Evolutionary conservation across 2,329 filamentous ascomycete species (phyloP).

Genomic region (Hymenoscyphus fructigenus): DNA sequence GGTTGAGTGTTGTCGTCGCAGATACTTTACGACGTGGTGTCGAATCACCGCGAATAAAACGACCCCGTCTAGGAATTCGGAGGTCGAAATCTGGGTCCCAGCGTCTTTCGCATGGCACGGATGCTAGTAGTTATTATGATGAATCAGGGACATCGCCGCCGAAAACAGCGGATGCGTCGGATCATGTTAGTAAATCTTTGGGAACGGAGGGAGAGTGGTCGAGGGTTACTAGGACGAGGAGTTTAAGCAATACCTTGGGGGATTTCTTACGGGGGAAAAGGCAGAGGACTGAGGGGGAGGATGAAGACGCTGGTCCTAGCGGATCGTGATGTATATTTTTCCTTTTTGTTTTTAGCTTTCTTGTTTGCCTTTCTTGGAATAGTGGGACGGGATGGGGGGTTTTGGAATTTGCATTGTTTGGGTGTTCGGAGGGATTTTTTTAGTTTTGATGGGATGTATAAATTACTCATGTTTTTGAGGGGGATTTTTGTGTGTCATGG

Average conservation of each 20-base stretch:
- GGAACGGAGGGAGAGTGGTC: conserved; percentile 22
- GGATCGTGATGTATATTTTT: conserved; percentile 24
- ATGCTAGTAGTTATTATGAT: conserved; percentile 20
- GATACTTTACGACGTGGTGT: conserved; percentile 61
- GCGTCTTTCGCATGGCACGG: conserved; percentile 20
- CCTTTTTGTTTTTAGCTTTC: conserved; percentile 13
- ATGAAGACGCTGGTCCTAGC: conserved; percentile 34
- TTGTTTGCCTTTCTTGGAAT: conserved; percentile 14
- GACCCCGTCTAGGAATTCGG: conserved; percentile 31
- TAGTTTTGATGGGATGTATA: not conserved
- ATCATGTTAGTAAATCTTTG: conserved; percentile 26
- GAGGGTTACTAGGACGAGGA: conserved; percentile 29
- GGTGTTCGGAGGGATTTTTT: not conserved
- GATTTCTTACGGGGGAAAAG: conserved; percentile 31
- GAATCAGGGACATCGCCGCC: conserved; percentile 21
- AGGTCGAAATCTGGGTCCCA: conserved; percentile 33
- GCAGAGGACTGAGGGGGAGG: conserved; percentile 19
- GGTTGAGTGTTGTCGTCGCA: conserved; percentile 62
- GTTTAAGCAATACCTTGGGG: conserved; percentile 34
- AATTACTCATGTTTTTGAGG: not conserved
- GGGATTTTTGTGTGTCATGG: not conserved
- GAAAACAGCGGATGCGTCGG: conserved; percentile 14
- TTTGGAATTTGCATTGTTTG: conserved; percentile 2
- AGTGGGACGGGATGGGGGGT: not conserved
- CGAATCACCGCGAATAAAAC: conserved; percentile 40